Evolutionary conservation across 257 asterid genomes (phyloP).

Genomic region (Fraxinus cuspidata): DNA sequence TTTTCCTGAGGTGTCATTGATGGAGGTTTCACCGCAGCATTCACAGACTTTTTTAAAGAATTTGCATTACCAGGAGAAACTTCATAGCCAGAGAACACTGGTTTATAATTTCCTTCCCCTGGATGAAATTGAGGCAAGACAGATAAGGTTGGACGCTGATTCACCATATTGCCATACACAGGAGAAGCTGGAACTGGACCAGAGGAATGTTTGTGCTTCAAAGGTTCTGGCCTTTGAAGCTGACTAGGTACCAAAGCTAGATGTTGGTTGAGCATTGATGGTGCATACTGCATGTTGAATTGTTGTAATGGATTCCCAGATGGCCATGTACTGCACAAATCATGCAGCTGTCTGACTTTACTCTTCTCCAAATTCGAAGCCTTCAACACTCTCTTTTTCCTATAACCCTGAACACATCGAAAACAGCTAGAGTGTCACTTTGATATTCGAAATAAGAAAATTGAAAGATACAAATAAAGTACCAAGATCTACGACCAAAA

Average conservation of each 20-base stretch:
- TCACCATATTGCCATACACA: constrained; percentile 44
- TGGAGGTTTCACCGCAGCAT: constrained; percentile 41
- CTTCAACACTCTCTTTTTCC: constrained; percentile 47
- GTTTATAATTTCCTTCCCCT: constrained; percentile 31
- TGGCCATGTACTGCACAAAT: constrained; percentile 45
- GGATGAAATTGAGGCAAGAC: constrained; percentile 32
- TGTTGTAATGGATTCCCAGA: constrained; percentile 44
- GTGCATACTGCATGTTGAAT: constrained; percentile 44
- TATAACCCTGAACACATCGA: constrained; percentile 50
- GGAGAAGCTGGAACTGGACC: constrained; percentile 52
- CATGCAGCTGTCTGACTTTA: constrained; percentile 42
- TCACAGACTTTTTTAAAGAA: constrained; percentile 33
- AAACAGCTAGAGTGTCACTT: constrained; percentile 55
- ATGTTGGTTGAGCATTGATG: constrained; percentile 41
- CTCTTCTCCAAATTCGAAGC: constrained; percentile 44
- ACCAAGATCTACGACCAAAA: neutral
- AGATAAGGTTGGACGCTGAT: constrained; percentile 44
- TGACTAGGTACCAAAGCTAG: constrained; percentile 41
- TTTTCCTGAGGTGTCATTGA: constrained; percentile 89
- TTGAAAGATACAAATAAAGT: constrained; percentile 3
- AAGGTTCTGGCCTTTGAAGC: constrained; percentile 43
- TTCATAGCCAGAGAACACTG: constrained; percentile 39
- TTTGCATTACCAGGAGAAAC: constrained; percentile 43
- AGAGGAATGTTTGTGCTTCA: constrained; percentile 44
- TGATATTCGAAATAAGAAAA: constrained; percentile 38